Percentiles rank a stretch among this genome's conserved stretches.
Conservation (phyloP, 768 basidiomycete genomes). For the Boletus sensibilis region DNA sequence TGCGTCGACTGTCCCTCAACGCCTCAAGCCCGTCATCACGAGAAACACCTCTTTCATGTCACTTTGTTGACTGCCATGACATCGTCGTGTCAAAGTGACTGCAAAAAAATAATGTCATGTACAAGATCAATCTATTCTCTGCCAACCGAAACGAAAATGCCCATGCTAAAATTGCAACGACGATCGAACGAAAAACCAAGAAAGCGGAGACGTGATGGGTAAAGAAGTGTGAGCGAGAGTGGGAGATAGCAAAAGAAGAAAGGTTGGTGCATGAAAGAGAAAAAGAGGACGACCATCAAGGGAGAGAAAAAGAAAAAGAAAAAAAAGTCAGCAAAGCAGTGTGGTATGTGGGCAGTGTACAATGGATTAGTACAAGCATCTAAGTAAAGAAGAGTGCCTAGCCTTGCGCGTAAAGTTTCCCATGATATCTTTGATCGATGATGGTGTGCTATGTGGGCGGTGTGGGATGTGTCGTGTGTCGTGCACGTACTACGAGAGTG, state of each 20-base stretch:
- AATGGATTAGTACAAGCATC: conserved; percentile 13
- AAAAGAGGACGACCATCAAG: background rate
- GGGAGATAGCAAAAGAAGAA: background rate
- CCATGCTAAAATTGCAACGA: background rate
- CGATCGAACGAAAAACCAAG: conserved; percentile 1
- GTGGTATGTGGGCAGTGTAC: conserved; percentile 2
- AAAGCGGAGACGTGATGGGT: background rate
- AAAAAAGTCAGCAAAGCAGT: background rate
- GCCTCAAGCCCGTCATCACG: too few species aligned
- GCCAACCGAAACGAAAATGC: background rate
- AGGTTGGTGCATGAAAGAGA: background rate
- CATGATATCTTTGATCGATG: conserved; percentile 5
- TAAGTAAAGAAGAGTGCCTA: conserved; percentile 1
- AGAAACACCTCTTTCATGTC: too few species aligned
- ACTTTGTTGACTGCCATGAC: too few species aligned
- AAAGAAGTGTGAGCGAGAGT: too few species aligned
- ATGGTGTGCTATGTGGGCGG: background rate
- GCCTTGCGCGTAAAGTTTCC: conserved; percentile 2
- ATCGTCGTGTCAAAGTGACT: background rate
- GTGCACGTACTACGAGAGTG: background rate
- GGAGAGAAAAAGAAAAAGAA: background rate
- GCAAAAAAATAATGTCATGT: background rate
- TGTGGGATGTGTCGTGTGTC: conserved; percentile 6
- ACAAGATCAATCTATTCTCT: background rate
- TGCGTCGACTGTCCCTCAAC: too few species aligned